A percentile compares a stretch with the other conserved stretches of the same genome.
Conservation (phyloP, 306 rosid genomes). For the Acacia melanoxylon region DNA sequence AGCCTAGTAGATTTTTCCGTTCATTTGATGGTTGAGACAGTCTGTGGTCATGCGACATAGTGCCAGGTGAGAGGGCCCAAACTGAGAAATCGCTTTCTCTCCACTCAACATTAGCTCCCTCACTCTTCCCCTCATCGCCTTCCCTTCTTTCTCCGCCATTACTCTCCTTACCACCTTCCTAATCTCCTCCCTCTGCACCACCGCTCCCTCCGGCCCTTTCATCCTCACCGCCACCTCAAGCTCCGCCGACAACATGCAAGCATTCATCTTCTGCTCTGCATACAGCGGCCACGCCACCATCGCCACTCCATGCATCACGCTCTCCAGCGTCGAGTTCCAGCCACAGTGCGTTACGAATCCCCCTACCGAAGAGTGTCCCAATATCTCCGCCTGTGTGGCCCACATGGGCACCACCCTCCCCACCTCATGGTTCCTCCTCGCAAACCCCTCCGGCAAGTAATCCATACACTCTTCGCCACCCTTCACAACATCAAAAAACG, state of each 20-base stretch:
- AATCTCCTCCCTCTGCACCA: slow-evolving; percentile 46
- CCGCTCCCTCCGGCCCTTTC: slow-evolving; percentile 15
- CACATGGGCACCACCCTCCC: slow-evolving; percentile 48
- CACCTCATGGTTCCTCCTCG: slow-evolving; percentile 24
- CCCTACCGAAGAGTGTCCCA: slow-evolving; percentile 48
- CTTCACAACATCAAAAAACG: slow-evolving; percentile 28
- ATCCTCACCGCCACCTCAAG: slow-evolving; percentile 43
- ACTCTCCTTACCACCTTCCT: slow-evolving; percentile 47
- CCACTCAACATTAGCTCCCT: slow-evolving; percentile 31
- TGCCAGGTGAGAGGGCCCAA: slow-evolving; percentile 42
- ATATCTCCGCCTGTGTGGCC: slow-evolving; percentile 57
- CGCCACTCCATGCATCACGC: slow-evolving; percentile 10
- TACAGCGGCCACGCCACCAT: slow-evolving; percentile 72
- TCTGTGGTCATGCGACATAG: slow-evolving; percentile 23
- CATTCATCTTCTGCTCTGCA: slow-evolving; percentile 70
- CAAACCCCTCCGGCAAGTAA: slow-evolving; percentile 57
- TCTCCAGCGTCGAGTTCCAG: slow-evolving; percentile 59
- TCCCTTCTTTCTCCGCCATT: slow-evolving; percentile 44
- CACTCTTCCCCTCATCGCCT: background rate
- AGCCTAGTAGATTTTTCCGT: background rate
- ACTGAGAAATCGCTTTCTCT: slow-evolving; percentile 33
- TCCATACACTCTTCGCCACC: background rate
- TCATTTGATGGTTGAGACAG: background rate
- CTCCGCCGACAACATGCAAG: slow-evolving; percentile 42
- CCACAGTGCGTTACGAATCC: slow-evolving; percentile 54